These are phyloP conservation scores for Lasiodiplodia sp. DNA, from an alignment of 2,329 filamentous ascomycete genomes.

Conservation along the genomic window DNA sequence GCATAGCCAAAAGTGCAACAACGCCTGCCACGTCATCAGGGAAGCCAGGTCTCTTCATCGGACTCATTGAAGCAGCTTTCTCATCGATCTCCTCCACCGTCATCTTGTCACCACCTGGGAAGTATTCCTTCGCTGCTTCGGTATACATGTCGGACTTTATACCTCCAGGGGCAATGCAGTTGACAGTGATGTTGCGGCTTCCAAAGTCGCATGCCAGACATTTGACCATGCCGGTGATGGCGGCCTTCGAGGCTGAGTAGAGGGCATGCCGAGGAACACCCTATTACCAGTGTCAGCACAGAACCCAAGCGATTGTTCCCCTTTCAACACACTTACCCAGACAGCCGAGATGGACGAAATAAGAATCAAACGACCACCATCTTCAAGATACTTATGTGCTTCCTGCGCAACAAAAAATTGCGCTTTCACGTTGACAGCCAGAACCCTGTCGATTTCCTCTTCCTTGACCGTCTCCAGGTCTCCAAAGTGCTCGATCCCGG, in stretches of 20 bases:
- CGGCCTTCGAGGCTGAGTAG: constrained; percentile 17
- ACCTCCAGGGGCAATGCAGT: constrained; percentile 88
- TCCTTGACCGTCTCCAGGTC: constrained; percentile 61
- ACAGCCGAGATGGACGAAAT: constrained; percentile 33
- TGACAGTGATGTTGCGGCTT: constrained; percentile 76
- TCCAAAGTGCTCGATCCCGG: constrained; percentile 71
- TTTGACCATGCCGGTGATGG: constrained; percentile 18
- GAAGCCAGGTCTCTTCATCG: neutral
- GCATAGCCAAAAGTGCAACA: neutral
- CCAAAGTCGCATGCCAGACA: constrained; percentile 29
- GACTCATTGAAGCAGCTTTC: neutral
- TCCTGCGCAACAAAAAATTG: constrained; percentile 40
- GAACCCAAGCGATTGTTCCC: neutral
- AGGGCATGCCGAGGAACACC: constrained; percentile 12
- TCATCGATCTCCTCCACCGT: constrained; percentile 16
- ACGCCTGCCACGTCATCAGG: constrained; percentile 12
- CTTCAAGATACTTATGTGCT: constrained; percentile 33
- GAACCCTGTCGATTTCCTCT: constrained; percentile 75
- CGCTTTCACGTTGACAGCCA: constrained; percentile 66
- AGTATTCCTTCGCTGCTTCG: constrained; percentile 5
- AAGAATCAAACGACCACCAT: constrained; percentile 32
- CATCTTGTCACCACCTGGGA: constrained; percentile 19
- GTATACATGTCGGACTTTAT: constrained; percentile 84
- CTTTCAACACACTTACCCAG: constrained; percentile 32
- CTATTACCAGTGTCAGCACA: neutral